Base-by-base conservation (phyloP, 2,329 filamentous ascomycete genomes). In the Cladophialophora bantiana region DNA sequence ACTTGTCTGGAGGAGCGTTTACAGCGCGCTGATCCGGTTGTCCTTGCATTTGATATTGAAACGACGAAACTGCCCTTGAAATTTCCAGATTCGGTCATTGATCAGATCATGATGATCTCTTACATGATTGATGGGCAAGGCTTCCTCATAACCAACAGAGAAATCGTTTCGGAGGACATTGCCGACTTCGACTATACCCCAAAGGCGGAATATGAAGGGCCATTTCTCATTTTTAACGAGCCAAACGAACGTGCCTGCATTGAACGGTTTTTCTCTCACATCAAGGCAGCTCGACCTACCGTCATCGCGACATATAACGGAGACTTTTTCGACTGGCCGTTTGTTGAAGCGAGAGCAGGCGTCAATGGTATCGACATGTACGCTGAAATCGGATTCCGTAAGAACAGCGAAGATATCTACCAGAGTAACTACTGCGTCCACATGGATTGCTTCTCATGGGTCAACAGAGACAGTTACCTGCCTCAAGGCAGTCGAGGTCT, bases 301-400 rank as follows among this genome's bases (percentile, higher is more conserved):
- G 94, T 99, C 64, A 99, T 99, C 77, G 94, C 96, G 40, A 99
- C 95, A n/a, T 99, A 99, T 85, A 99, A 99, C 92, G 95, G 95
- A 82, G 95, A 99, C 83, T 99, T 99, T 78, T 99, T 99, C 89
- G 95, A 99, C 89, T 99, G 95, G 95, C 94, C 95, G 0, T 99
- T 96, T 76, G 93, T 99, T 31, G 95, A 99, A 82, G 89, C 95
- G 53, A 86, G 95, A 81, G 93, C 96, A 34, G 96, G 93, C 76
- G 87, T 97, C 71, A 90, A 96, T 73, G 95, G 96, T 35, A 97
- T 99, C 77, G 95, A 99, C 79, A 98, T 99, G 95, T 99, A 99
- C 80, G 91, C 90, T 70, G 96, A 99, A 78, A 99, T 97, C 74
- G 95, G 95, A 4, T 99, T 97, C 86, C 90, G 90, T 74, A 98